These are phyloP conservation scores for Eucalyptus urophylla DNA, from an alignment of 345 rosid species.

Conservation along the genomic window DNA sequence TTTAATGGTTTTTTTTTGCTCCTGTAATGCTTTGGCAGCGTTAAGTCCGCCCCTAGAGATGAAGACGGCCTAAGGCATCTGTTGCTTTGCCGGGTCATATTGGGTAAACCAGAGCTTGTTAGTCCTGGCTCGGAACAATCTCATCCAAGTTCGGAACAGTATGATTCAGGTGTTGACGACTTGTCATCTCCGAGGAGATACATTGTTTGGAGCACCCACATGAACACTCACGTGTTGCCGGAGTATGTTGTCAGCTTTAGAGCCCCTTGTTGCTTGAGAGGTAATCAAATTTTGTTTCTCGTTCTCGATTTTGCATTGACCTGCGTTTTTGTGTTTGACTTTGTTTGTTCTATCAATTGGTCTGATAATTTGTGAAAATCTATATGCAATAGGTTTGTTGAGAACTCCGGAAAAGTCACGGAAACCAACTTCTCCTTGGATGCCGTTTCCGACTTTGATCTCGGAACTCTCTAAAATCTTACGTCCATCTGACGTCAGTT, in stretches of 20 bases:
- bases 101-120: constrained; percentile 66
- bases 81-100: constrained; percentile 35
- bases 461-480: constrained; percentile 46
- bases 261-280: background rate
- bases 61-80: constrained; percentile 56
- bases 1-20: background rate
- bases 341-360: background rate
- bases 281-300: background rate
- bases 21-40: background rate
- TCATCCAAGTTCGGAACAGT: background rate
- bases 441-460: constrained; percentile 66
- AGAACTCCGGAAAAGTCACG: constrained; percentile 9
- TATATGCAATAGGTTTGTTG: constrained; percentile 13
- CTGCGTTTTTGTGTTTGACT: background rate
- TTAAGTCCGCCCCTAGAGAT: constrained; percentile 20
- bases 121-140: constrained; percentile 41
- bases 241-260: background rate
- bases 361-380: background rate
- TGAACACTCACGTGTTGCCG: constrained; percentile 13
- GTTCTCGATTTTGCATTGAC: background rate
- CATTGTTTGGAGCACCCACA: constrained; percentile 2
- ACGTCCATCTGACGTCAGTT: constrained; percentile 20
- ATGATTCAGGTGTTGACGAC: constrained; percentile 8
- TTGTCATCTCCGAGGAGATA: background rate
- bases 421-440: constrained; percentile 71